Percentiles rank a stretch among this genome's conserved stretches.
Conservation (phyloP, 805 yeast species). For the Phaffomyces opuntiae region DNA sequence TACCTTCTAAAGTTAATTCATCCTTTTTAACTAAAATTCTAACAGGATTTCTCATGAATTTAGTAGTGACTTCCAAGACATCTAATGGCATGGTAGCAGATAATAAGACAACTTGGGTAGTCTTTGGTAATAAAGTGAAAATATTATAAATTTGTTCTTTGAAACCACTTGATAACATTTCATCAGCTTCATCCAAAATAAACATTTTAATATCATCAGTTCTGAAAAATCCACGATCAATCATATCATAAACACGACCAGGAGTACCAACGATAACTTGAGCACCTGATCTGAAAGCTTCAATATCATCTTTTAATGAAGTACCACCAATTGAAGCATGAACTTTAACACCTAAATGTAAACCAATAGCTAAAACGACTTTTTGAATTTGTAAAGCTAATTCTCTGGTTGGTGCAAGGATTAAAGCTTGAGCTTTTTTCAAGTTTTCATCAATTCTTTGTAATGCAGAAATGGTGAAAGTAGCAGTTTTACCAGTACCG, state of each 20-base stretch:
- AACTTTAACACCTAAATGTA: slow-evolving; percentile 81
- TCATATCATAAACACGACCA: slow-evolving; percentile 95
- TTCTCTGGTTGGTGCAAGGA: slow-evolving; percentile 96
- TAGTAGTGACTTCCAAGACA: slow-evolving; percentile 83
- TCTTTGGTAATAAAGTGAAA: slow-evolving; percentile 78
- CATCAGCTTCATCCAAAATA: slow-evolving; percentile 97
- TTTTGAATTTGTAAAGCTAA: slow-evolving; percentile 93
- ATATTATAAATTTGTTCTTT: slow-evolving; percentile 94
- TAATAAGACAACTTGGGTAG: slow-evolving; percentile 90
- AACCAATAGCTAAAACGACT: slow-evolving; percentile 85
- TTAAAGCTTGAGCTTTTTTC: slow-evolving; percentile 83
- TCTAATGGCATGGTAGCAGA: slow-evolving; percentile 93
- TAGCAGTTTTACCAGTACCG: slow-evolving; percentile 99
- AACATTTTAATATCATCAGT: slow-evolving; percentile 87
- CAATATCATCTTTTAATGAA: slow-evolving; percentile 78
- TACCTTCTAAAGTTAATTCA: slow-evolving; percentile 92
- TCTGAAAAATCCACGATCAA: slow-evolving; percentile 77
- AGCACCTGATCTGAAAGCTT: slow-evolving; percentile 76
- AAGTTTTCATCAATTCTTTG: slow-evolving; percentile 67
- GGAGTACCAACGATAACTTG: slow-evolving; percentile 98
- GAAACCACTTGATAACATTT: slow-evolving; percentile 88
- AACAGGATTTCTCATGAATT: slow-evolving; percentile 93
- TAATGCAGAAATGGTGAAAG: slow-evolving; percentile 81
- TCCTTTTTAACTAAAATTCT: slow-evolving; percentile 92
- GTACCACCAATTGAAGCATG: slow-evolving; percentile 99